Percentiles rank a stretch among this genome's conserved stretches.
Conservation (phyloP, 2,329 filamentous ascomycete species). For the Aspergillus calidoustus region DNA sequence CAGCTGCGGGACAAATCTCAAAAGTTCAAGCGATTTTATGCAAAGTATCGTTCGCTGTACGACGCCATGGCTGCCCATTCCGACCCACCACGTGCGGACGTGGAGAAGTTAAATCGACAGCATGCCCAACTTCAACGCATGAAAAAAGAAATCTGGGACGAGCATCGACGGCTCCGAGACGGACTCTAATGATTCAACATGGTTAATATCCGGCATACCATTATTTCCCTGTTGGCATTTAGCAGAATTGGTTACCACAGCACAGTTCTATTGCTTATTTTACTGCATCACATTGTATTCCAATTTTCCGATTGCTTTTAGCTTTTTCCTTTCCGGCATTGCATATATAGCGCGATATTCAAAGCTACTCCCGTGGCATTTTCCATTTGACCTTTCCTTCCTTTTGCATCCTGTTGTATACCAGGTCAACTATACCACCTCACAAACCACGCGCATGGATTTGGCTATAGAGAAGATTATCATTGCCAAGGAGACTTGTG, state of each 20-base stretch:
- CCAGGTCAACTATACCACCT: constrained; percentile 8
- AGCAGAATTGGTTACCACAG: constrained; percentile 16
- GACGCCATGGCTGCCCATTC: constrained; percentile 47
- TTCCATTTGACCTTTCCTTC: constrained; percentile 1
- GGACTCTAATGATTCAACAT: constrained; percentile 23
- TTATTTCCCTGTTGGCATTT: constrained; percentile 11
- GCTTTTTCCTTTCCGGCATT: constrained; percentile 12
- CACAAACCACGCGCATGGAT: constrained; percentile 22
- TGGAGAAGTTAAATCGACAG: constrained; percentile 59
- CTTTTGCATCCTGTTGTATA: constrained; percentile 11
- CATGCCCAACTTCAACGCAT: constrained; percentile 59
- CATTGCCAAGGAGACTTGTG: constrained; percentile 20
- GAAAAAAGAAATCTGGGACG: constrained; percentile 62
- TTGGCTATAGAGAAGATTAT: constrained; percentile 20
- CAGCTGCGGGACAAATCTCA: constrained; percentile 47
- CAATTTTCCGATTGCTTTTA: constrained; percentile 8
- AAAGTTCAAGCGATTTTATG: constrained; percentile 62
- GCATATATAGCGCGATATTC: constrained; percentile 23
- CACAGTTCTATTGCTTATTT: constrained; percentile 16
- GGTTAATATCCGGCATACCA: constrained; percentile 18
- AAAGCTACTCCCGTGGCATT: constrained; percentile 21
- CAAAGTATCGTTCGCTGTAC: constrained; percentile 61
- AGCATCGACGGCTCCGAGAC: constrained; percentile 43
- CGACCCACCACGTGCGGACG: constrained; percentile 54
- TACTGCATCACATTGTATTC: constrained; percentile 10